phyloP scores from a whole-genome alignment of 768 basidiomycete species.

The Trametes elegans region DNA sequence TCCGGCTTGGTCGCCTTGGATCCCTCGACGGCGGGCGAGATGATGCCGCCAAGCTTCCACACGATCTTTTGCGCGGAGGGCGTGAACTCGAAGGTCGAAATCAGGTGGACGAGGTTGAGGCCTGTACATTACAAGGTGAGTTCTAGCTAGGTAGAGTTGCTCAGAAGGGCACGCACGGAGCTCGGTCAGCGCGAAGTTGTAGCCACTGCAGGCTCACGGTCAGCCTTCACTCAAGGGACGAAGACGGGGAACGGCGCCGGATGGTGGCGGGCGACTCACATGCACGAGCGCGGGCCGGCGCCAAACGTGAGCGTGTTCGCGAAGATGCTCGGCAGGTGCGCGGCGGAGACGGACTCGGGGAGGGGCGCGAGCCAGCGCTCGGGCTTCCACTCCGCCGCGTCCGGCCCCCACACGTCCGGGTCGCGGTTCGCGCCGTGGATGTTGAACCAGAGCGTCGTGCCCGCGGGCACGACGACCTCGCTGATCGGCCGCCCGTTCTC shows the following conservation, averaged over 20 bases:
- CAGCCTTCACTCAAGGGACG: no score
- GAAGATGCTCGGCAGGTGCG: conserved; percentile 5
- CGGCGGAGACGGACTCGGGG: conserved; percentile 1
- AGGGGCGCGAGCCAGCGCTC: conserved; percentile 14
- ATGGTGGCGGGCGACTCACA: not conserved
- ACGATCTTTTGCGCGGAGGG: conserved; percentile 5
- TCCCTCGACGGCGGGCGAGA: not conserved
- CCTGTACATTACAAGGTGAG: no score
- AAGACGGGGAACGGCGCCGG: no score
- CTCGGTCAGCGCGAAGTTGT: conserved; percentile 1
- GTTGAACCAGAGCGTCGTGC: conserved; percentile 5
- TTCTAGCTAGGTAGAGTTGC: not conserved
- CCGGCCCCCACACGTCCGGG: conserved; percentile 7
- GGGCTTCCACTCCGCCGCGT: conserved; percentile 10
- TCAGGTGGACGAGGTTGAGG: not conserved
- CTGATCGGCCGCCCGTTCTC: not conserved
- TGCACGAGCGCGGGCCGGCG: conserved; percentile 3
- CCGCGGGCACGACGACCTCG: not conserved
- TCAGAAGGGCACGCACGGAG: not conserved
- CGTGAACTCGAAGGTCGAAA: conserved; percentile 1
- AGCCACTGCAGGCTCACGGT: not conserved
- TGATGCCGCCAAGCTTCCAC: conserved; percentile 9
- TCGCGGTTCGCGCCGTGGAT: conserved; percentile 1
- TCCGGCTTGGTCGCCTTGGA: conserved; percentile 1
- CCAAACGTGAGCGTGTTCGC: conserved; percentile 8